These are phyloP conservation scores for Populus tremula DNA, from an alignment of 345 rosid species.

Conservation along the genomic window DNA sequence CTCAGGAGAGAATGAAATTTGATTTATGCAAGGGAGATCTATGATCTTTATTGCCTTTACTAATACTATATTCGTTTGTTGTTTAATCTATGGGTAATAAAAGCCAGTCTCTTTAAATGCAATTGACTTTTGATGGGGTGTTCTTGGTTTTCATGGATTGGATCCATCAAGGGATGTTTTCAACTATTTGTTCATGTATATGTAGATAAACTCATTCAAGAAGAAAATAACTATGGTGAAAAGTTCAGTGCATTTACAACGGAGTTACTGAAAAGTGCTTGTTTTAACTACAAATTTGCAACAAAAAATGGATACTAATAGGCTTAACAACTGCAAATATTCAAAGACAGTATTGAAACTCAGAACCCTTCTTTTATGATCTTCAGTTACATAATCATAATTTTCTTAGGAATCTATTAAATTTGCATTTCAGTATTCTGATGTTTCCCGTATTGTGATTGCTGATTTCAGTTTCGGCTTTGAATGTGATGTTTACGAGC, in stretches of 20 bases:
- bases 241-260: background rate
- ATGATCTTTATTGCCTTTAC: background rate
- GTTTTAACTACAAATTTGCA: background rate
- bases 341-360: background rate
- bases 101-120: background rate
- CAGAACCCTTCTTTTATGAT: background rate
- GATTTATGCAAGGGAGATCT: background rate
- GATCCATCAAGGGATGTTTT: background rate
- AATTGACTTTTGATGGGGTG: background rate
- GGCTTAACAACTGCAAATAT: background rate
- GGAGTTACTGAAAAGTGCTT: background rate
- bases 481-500: conserved; percentile 77
- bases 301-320: background rate
- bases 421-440: conserved; percentile 10
- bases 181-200: background rate
- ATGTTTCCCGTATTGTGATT: conserved; percentile 15
- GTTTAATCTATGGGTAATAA: background rate
- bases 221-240: background rate
- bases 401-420: background rate
- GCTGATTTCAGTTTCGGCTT: conserved; percentile 58
- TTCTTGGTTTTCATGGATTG: background rate
- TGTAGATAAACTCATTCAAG: background rate
- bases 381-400: background rate
- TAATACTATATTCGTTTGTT: no score
- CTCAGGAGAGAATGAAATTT: background rate